Percentiles rank a stretch among this genome's conserved stretches.
phyloP scores from a whole-genome alignment of 306 rosid genomes.

The Albizia julibrissin region DNA sequence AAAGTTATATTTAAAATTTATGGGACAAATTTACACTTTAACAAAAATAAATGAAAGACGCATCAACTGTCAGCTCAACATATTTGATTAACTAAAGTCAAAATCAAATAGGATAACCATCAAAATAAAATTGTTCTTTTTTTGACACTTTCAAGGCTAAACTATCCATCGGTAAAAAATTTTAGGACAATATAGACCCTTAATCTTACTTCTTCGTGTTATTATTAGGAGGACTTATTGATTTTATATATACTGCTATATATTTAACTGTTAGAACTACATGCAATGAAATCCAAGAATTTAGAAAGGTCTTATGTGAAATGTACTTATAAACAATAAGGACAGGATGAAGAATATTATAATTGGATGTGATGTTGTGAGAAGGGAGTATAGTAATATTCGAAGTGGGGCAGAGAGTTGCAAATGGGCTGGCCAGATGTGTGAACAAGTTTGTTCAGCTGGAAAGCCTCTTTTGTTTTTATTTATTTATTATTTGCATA shows the following conservation, averaged over 20 bases:
- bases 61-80: no score
- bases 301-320: not conserved
- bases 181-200: accelerated
- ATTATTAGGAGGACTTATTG: no score
- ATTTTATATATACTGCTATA: no score
- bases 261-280: not conserved
- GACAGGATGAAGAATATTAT: not conserved
- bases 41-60: no score
- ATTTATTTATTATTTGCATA: constrained; percentile 24
- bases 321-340: not conserved
- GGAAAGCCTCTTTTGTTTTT: constrained; percentile 11
- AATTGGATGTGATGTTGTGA: not conserved
- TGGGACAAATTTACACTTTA: no score
- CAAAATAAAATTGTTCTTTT: no score
- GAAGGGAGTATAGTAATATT: not conserved
- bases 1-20: no score
- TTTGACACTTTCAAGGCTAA: no score
- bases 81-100: no score
- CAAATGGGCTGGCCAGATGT: not conserved
- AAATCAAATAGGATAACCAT: no score
- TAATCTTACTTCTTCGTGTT: not conserved
- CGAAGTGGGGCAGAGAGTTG: not conserved
- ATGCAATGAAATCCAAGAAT: no score
- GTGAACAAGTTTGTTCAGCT: constrained; percentile 10
- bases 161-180: no score